phyloP scores from a whole-genome alignment of 345 rosid species.

The Brassica nigra region DNA sequence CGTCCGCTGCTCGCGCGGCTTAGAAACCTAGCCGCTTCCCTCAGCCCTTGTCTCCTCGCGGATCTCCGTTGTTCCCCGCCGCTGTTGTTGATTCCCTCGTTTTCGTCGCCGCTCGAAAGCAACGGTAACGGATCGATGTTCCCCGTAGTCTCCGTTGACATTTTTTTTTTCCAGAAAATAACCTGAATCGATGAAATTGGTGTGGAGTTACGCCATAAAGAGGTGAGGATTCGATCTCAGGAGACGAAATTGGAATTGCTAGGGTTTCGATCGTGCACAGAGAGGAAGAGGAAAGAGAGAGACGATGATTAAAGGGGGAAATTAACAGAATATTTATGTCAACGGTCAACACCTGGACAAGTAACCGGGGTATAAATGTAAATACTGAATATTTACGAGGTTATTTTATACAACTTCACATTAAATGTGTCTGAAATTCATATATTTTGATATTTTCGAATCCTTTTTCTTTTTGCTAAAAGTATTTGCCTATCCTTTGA shows the following conservation, averaged over 20 bases:
- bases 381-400: neutral
- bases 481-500: neutral
- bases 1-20: conserved; percentile 1
- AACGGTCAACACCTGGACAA: neutral
- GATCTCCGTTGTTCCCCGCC: neutral
- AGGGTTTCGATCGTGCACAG: neutral
- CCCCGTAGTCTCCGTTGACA: conserved; percentile 45
- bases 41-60: neutral
- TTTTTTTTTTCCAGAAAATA: conserved; percentile 4
- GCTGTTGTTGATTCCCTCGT: conserved; percentile 17
- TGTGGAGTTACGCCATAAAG: neutral
- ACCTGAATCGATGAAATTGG: neutral
- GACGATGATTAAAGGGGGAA: neutral
- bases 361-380: neutral
- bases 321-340: neutral
- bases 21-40: neutral
- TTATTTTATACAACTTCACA: neutral
- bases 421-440: neutral
- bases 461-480: neutral
- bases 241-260: neutral
- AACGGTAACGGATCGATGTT: conserved; percentile 67
- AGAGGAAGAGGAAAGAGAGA: neutral
- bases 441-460: neutral
- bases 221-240: neutral
- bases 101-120: conserved; percentile 44